phyloP scores from a whole-genome alignment of 202 grass and related monocot genomes.

The Miscanthus sacchariflorus region DNA sequence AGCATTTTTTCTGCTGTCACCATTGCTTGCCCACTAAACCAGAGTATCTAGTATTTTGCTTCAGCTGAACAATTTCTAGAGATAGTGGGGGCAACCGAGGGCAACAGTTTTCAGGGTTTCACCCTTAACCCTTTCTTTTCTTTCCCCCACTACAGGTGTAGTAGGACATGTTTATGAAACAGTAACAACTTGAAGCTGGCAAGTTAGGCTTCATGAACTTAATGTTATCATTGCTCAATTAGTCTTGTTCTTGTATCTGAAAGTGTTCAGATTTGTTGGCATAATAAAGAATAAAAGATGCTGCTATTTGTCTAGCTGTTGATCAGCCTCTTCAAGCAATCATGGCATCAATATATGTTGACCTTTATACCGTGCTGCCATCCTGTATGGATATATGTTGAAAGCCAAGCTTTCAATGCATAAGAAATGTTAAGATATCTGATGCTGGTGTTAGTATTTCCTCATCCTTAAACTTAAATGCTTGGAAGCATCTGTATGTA shows the following conservation, averaged over 20 bases:
- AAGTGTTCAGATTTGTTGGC: background rate
- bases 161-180: background rate
- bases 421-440: constrained; percentile 14
- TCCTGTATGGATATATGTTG: constrained; percentile 42
- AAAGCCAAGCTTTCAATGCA: background rate
- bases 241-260: background rate
- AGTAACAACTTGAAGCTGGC: constrained; percentile 12
- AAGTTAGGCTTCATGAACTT: background rate
- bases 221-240: background rate
- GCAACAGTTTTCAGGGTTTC: constrained; percentile 1
- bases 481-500: background rate
- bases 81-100: background rate
- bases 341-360: background rate
- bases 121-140: background rate
- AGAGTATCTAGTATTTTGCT: background rate
- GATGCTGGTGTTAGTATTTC: background rate
- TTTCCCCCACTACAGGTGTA: background rate
- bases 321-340: constrained; percentile 1
- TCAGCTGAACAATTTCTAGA: background rate
- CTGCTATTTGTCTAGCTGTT: background rate
- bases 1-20: background rate
- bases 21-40: background rate
- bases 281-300: background rate
- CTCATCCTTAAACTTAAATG: background rate
- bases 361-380: background rate